Percentiles rank a stretch among this genome's conserved stretches.
phyloP scores from a whole-genome alignment of 176 grass and related monocot species.

The Bromus sterilis region DNA sequence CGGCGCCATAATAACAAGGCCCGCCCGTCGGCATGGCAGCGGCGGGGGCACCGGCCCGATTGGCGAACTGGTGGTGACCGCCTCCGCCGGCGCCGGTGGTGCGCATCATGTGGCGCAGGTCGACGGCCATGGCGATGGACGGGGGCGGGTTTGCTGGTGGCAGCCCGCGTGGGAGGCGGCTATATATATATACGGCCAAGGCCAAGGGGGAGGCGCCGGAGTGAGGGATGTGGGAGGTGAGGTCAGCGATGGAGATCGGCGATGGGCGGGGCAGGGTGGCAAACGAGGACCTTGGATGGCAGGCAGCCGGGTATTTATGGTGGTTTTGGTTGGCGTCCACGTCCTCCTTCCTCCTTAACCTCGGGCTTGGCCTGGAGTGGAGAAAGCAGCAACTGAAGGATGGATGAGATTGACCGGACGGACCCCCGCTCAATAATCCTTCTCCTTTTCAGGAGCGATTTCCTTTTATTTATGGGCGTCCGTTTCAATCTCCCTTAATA shows the following conservation, averaged over 20 bases:
- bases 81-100: background rate
- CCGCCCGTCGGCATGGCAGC: background rate
- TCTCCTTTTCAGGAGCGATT: background rate
- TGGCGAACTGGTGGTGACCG: background rate
- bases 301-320: slow-evolving; percentile 23
- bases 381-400: background rate
- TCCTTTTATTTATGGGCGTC: background rate
- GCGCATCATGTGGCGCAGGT: slow-evolving; percentile 27
- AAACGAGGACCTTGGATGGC: background rate
- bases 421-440: background rate
- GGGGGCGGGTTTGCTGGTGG: background rate
- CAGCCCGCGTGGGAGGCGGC: background rate
- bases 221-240: background rate
- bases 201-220: background rate
- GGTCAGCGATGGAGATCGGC: background rate
- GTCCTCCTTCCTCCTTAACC: background rate
- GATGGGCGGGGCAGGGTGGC: background rate
- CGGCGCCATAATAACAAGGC: background rate
- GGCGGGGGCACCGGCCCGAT: background rate
- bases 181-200: background rate
- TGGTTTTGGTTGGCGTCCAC: background rate
- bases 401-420: background rate
- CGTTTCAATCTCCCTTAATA: background rate
- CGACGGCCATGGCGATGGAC: slow-evolving; percentile 49
- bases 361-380: background rate